Conservation (phyloP, 2,329 filamentous ascomycete genomes). For the Aspergillus transmontanensis region DNA sequence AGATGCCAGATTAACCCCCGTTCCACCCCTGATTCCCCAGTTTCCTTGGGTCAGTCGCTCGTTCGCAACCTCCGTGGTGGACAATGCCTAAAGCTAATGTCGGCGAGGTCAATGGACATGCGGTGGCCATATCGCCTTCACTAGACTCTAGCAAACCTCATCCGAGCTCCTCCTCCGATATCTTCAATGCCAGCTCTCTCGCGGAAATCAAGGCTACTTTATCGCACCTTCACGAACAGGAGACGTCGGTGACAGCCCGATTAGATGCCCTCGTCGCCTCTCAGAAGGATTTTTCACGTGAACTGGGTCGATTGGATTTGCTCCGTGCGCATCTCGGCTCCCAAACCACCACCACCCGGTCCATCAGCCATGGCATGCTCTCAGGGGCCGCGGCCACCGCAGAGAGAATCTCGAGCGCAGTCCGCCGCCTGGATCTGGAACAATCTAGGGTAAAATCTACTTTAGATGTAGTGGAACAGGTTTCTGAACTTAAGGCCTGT, state of each 20-base stretch:
- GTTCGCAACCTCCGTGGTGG: not conserved
- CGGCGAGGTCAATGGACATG: constrained; percentile 31
- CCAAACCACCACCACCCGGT: constrained; percentile 79
- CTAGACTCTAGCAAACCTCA: constrained; percentile 6
- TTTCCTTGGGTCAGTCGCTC: constrained; percentile 1
- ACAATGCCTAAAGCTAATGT: constrained; percentile 24
- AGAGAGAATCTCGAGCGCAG: constrained; percentile 79
- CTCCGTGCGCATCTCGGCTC: constrained; percentile 84
- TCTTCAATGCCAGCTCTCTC: constrained; percentile 73
- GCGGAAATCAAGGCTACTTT: constrained; percentile 80
- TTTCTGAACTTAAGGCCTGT: constrained; percentile 94
- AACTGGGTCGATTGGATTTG: constrained; percentile 84
- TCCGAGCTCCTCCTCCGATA: constrained; percentile 32
- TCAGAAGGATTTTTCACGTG: constrained; percentile 82
- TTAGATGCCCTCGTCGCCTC: constrained; percentile 78
- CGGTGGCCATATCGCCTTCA: constrained; percentile 8
- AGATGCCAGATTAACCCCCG: constrained; percentile 10
- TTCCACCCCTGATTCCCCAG: not conserved
- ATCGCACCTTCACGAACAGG: constrained; percentile 72
- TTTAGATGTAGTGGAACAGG: constrained; percentile 88
- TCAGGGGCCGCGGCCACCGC: constrained; percentile 83
- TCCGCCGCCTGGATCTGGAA: constrained; percentile 85
- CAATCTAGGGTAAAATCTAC: constrained; percentile 91
- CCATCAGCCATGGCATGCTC: constrained; percentile 89
- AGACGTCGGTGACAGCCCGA: constrained; percentile 71